phyloP scores from a whole-genome alignment of 352 stramenopile species.

The Globisporangium paddicum region DNA sequence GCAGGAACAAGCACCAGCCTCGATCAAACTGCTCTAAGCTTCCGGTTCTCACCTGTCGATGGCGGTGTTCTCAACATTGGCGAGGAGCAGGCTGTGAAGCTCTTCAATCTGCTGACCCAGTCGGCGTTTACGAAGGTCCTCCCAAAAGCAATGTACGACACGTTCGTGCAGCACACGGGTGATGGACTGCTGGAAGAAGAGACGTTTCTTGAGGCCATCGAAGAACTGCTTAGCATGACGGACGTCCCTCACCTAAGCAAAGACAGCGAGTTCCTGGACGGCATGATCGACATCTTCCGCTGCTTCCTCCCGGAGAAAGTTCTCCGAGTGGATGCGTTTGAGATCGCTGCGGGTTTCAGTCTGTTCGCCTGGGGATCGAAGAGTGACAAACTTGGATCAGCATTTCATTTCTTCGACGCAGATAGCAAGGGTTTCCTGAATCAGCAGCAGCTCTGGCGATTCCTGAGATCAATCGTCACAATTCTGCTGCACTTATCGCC shows the following conservation, averaged over 20 bases:
- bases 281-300: slow-evolving; percentile 72
- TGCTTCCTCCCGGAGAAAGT: slow-evolving; percentile 66
- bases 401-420: slow-evolving; percentile 84
- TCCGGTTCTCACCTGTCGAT: slow-evolving; percentile 69
- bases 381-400: slow-evolving; percentile 78
- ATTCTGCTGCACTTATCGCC: slow-evolving; percentile 71
- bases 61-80: slow-evolving; percentile 53
- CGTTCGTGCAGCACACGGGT: slow-evolving; percentile 80
- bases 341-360: slow-evolving; percentile 79
- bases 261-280: slow-evolving; percentile 69
- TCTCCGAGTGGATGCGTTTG: slow-evolving; percentile 69
- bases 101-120: slow-evolving; percentile 62
- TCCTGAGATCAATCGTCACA: slow-evolving; percentile 76
- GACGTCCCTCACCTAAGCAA: slow-evolving; percentile 67
- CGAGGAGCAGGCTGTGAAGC: slow-evolving; percentile 44
- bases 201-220: slow-evolving; percentile 74
- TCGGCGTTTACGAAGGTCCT: slow-evolving; percentile 70
- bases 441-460: slow-evolving; percentile 77
- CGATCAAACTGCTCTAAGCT: slow-evolving; percentile 32
- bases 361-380: slow-evolving; percentile 82
- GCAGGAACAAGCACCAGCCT: slow-evolving; percentile 8
- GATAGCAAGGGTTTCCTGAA: slow-evolving; percentile 80
- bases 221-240: slow-evolving; percentile 78
- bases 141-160: slow-evolving; percentile 79
- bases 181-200: slow-evolving; percentile 81